A percentile compares a stretch with the other conserved stretches of the same genome.
Conservation (phyloP, 2,329 filamentous ascomycete species). For the Cytospora leucostoma region DNA sequence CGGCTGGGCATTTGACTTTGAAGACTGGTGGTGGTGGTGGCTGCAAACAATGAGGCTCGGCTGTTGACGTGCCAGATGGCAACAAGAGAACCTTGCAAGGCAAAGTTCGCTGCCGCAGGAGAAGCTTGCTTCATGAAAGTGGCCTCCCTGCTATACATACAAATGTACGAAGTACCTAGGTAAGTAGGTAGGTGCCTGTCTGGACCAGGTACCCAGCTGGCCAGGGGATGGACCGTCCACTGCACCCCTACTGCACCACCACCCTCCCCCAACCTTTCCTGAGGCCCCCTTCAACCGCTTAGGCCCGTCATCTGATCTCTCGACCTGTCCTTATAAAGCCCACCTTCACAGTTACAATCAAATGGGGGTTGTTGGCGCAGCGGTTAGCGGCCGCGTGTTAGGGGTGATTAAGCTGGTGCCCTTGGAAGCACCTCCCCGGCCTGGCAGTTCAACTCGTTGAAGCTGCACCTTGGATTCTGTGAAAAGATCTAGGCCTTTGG, state of each 20-base stretch:
- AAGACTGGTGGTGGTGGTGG: neutral
- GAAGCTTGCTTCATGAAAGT: no score
- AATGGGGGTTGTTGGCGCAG: slow-evolving; percentile 20
- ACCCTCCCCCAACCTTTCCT: neutral
- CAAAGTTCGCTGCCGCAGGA: no score
- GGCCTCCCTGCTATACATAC: no score
- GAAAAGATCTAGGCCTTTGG: slow-evolving; percentile 12
- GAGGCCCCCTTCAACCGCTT: no score
- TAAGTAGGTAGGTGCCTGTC: no score
- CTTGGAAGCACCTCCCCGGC: slow-evolving; percentile 21
- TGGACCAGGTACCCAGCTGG: no score
- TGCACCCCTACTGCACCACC: neutral
- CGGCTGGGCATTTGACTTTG: neutral
- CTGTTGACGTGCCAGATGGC: no score
- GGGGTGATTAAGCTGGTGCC: slow-evolving; percentile 6
- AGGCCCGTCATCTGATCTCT: neutral
- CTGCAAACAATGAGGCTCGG: no score
- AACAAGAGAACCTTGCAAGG: no score
- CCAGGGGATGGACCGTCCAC: no score
- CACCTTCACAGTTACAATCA: neutral
- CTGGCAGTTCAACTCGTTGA: slow-evolving; percentile 11
- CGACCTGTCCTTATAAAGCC: slow-evolving; percentile 1
- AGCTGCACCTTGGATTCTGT: neutral
- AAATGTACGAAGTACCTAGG: no score
- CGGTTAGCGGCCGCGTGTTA: slow-evolving; percentile 10